Evolutionary conservation across 148 eudicot species (phyloP), one percentile per base, ranked within the genome.

Genomic region (Heliamphora exappendiculata): DNA sequence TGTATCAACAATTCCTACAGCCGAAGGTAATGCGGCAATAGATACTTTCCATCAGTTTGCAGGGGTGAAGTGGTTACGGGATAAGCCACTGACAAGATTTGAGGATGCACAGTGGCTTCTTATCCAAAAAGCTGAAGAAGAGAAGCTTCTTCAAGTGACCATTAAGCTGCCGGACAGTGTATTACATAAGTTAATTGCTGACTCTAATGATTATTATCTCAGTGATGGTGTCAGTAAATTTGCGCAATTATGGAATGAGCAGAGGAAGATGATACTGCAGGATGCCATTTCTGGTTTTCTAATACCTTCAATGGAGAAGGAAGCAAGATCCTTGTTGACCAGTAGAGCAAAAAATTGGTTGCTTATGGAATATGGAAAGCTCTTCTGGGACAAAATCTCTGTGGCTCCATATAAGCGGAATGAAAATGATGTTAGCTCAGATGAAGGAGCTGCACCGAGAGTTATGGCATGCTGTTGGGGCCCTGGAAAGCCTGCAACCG

Each of bases 391-490:
- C 67, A 96, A 86, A 86, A 97, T 96, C n/a, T 93, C 98, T 75
- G 88, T 89, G 68, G 88, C 93, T 76, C 97, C 99, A 68, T 93
- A 96, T 82, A 93, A 88, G 81, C 85, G 94, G 13, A 96, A 90
- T 79, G 98, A 89, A 72, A 82, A 72, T 75, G 90, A 96, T 82
- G 37, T 68, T 7, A 82, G 62, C 78, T 84, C 94, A 20, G 98
- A 96, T 57, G 97, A 91, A 63, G 98, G 91, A 74, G 86, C 85
- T 69, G 98, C 98, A 74, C 98, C 98, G 0, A 88, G 99, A 87
- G 96, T 96, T 59, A 93, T 96, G 99, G 97, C 98, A 75, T 96
- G 99, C 82, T 96, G 99, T 78, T 96, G 97, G 98, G 98, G 98
- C 20, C 89, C 89, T 50, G 98, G 98, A 76, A 93, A 89, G 79